These are phyloP conservation scores for Neonectria faginata DNA, from an alignment of 2,329 filamentous ascomycete species.

Conservation along the genomic window DNA sequence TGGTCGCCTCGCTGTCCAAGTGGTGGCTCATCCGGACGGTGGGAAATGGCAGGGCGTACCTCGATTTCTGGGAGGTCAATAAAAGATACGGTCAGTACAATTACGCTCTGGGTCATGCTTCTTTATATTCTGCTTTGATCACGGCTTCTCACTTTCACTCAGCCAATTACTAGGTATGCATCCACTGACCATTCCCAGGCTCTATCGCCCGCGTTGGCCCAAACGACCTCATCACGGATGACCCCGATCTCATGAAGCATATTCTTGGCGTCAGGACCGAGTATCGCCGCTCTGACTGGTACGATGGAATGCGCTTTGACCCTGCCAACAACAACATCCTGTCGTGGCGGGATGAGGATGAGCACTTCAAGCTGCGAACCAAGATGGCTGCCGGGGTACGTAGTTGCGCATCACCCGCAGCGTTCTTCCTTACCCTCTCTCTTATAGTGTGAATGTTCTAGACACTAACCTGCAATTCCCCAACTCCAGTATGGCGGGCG, in stretches of 20 bases:
- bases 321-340: slow-evolving; percentile 64
- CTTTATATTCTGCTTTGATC: slow-evolving; percentile 3
- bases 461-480: not conserved
- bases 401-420: not conserved
- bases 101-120: not conserved
- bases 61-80: slow-evolving; percentile 52
- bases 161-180: not conserved
- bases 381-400: slow-evolving; percentile 64
- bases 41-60: slow-evolving; percentile 48
- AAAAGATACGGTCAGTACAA: slow-evolving; percentile 50
- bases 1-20: slow-evolving; percentile 53
- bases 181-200: slow-evolving; percentile 35
- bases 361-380: slow-evolving; percentile 56
- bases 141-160: not conserved
- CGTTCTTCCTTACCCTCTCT: not conserved
- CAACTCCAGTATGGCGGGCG: slow-evolving; percentile 58
- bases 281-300: slow-evolving; percentile 56
- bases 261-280: slow-evolving; percentile 50
- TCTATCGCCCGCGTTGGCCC: slow-evolving; percentile 56
- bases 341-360: slow-evolving; percentile 59
- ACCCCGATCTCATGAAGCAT: slow-evolving; percentile 53
- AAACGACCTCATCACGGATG: slow-evolving; percentile 54
- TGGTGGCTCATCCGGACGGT: slow-evolving; percentile 53
- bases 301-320: slow-evolving; percentile 63
- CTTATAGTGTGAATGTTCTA: not conserved